Evolutionary conservation across 306 rosid species (phyloP).

Genomic region (Pyrus communis): DNA sequence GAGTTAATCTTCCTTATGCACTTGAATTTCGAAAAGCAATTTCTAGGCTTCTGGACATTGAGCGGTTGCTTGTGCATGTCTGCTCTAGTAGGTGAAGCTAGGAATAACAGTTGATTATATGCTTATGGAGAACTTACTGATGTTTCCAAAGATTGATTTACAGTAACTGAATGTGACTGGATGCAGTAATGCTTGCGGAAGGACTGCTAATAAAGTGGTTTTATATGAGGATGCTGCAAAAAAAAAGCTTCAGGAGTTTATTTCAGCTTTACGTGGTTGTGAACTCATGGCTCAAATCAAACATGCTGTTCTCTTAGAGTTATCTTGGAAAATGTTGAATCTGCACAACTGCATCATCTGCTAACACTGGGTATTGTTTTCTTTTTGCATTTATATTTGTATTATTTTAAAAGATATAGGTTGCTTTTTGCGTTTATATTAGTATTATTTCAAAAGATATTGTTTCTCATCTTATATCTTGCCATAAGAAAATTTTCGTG

Average conservation of each 20-base stretch:
- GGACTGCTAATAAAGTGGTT: constrained; percentile 79
- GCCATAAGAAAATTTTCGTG: not conserved
- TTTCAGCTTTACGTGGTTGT: constrained; percentile 76
- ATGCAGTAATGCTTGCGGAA: constrained; percentile 76
- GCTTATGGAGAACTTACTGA: constrained; percentile 2
- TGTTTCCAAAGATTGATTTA: constrained; percentile 19
- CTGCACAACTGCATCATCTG: constrained; percentile 54
- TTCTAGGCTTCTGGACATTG: constrained; percentile 71
- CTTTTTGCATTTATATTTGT: not conserved
- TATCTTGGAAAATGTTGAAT: constrained; percentile 53
- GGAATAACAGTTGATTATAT: constrained; percentile 2
- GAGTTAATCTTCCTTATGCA: constrained; percentile 58
- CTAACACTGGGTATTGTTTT: constrained; percentile 62
- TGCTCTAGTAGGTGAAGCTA: constrained; percentile 57
- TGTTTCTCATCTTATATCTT: constrained; percentile 1
- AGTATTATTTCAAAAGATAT: constrained; percentile 6
- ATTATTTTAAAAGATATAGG: constrained; percentile 6
- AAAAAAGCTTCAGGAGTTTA: constrained; percentile 74
- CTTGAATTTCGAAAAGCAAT: constrained; percentile 63
- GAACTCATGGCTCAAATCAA: constrained; percentile 65
- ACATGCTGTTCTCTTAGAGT: constrained; percentile 60
- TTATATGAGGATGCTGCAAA: constrained; percentile 88
- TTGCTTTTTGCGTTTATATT: not conserved
- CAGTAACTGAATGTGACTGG: constrained; percentile 16
- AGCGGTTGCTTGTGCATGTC: constrained; percentile 78